Base-by-base conservation (phyloP, 768 basidiomycete genomes). In the Dentipellis fragilis region DNA sequence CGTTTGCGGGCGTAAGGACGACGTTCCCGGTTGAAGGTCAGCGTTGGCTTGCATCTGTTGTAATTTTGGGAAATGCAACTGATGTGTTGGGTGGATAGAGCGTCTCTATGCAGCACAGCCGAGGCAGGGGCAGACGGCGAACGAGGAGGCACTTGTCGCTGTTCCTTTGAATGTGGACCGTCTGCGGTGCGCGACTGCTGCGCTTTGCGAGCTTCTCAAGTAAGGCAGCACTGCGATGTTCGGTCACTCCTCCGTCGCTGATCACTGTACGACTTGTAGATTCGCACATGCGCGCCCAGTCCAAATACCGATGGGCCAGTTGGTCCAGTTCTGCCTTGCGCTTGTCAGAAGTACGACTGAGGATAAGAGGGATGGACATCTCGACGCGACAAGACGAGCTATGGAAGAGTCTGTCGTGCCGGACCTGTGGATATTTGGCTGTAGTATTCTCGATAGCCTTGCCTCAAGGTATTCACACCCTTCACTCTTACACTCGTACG, bases 81-180 rank as follows among this genome's bases (percentile, higher is more conserved):
- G 14, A 17, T 21, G 42, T 37, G 17, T 21, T 51, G 46, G 22
- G 11, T 51, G 42, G 23, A 12, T 50, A 57, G 54, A 48, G 58
- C 64, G 57, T 55, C 52, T 49, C 49, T 56, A 60, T 49, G 45
- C 51, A 42, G 54, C 61, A 21, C 60, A 57, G 11, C 62, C 55
- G 12, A 19, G 59, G 8, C 61, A 64, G 10, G 47, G 29, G 6
- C 29, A 60, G 2, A 52, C 62, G n/a, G 52, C 62, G n/a, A 55
- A 58, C 14, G 74, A 73, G 34, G 80, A 85, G 59, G 76, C 84
- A 9, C 57, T 78, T 39, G 60, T 76, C 9, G 62, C 70, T 4
- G 68, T 84, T 37, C 79, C 84, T 22, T 71, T 85, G 14, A 77
- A 80, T 53, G 55, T 87, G 29, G 83, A 88, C 62, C 75, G 82